phyloP scores from a whole-genome alignment of 2,329 filamentous ascomycete species.

The Tolypocladium tropicale region DNA sequence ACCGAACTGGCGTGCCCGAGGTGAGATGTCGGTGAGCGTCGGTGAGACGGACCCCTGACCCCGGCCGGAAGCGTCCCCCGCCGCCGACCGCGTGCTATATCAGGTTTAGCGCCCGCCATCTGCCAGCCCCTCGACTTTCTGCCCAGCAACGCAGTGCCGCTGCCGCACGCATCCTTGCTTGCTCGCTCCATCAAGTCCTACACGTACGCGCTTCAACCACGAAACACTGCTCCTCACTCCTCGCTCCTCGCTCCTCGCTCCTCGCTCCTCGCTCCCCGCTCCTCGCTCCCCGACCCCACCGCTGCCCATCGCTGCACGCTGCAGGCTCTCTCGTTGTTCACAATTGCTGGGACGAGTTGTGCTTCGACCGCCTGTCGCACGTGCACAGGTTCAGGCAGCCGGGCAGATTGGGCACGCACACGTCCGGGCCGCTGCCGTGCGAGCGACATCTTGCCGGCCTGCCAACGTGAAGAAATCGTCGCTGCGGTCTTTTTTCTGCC shows the following conservation, averaged over 20 bases:
- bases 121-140: conserved; percentile 1
- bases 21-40: not conserved
- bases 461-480: not conserved
- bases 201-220: not conserved
- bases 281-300: no score
- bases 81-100: not conserved
- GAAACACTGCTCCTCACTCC: not conserved
- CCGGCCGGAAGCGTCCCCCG: not conserved
- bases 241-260: no score
- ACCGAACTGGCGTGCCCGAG: no score
- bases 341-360: not conserved
- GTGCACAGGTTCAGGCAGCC: not conserved
- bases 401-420: not conserved
- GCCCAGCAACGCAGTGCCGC: not conserved
- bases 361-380: not conserved
- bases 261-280: no score
- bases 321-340: no score
- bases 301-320: no score
- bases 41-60: not conserved
- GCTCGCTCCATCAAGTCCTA: not conserved
- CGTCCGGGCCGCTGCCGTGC: not conserved
- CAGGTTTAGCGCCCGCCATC: not conserved
- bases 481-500: not conserved
- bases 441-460: not conserved
- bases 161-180: not conserved